Percentiles rank a stretch among this genome's conserved stretches.
phyloP scores from a whole-genome alignment of 2,329 filamentous ascomycete species.

The Aspergillus sclerotialis region DNA sequence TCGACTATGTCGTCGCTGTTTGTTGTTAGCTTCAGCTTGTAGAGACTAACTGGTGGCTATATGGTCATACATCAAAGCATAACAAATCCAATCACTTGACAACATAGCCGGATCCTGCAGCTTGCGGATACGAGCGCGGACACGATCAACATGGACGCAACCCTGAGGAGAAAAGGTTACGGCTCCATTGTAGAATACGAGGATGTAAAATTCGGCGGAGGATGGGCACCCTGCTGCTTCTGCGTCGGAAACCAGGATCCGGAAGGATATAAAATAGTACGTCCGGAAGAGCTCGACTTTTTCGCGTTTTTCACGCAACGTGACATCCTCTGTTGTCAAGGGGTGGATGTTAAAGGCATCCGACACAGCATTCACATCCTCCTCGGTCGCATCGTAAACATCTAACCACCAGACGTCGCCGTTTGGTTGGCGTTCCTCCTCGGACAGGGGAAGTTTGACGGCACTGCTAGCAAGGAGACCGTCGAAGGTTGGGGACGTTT shows the following conservation, averaged over 20 bases:
- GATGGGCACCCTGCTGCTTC: slow-evolving; percentile 69
- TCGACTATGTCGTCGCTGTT: slow-evolving; percentile 88
- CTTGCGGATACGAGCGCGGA: slow-evolving; percentile 79
- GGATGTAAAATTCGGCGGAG: slow-evolving; percentile 87
- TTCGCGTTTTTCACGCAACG: slow-evolving; percentile 85
- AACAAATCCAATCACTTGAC: slow-evolving; percentile 97
- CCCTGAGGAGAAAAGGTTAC: slow-evolving; percentile 86
- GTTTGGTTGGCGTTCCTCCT: slow-evolving; percentile 8
- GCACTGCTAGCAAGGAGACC: slow-evolving; percentile 8
- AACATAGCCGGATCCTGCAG: slow-evolving; percentile 87
- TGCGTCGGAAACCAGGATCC: slow-evolving; percentile 73
- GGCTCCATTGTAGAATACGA: slow-evolving; percentile 89
- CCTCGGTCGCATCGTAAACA: slow-evolving; percentile 75
- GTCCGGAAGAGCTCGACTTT: slow-evolving; percentile 95
- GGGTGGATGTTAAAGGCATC: slow-evolving; percentile 91
- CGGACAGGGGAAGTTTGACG: slow-evolving; percentile 6
- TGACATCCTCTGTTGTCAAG: slow-evolving; percentile 89
- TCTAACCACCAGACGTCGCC: slow-evolving; percentile 83
- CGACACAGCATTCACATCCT: slow-evolving; percentile 77
- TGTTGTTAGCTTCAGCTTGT: neutral
- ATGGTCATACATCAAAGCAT: slow-evolving; percentile 79
- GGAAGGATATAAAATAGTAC: slow-evolving; percentile 96
- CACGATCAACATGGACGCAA: slow-evolving; percentile 75
- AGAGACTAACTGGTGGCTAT: too few species aligned
- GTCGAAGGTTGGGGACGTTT: slow-evolving; percentile 13